A percentile compares a stretch with the other conserved stretches of the same genome.
phyloP scores from a whole-genome alignment of 164 flowering plant genomes.

The Sedum album region DNA sequence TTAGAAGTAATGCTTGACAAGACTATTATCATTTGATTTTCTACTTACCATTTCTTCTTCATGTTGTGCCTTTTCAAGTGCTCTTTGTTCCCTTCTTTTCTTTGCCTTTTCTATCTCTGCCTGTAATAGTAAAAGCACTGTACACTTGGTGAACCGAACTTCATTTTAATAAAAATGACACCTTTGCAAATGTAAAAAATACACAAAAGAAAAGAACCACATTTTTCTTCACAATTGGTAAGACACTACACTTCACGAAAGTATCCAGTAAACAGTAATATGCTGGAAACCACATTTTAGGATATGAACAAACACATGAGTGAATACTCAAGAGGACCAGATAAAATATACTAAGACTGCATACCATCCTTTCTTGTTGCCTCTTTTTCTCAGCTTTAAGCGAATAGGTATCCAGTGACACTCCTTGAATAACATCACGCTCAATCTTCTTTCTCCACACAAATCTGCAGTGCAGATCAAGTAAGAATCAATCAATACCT shows the following conservation, averaged over 20 bases:
- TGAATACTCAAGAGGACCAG: not conserved
- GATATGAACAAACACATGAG: not conserved
- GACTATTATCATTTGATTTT: not conserved
- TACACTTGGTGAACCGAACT: slow-evolving; percentile 11
- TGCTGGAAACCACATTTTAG: not conserved
- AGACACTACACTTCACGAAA: not conserved
- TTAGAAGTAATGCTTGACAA: not conserved
- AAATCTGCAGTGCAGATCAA: slow-evolving; percentile 42
- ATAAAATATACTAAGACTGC: not conserved
- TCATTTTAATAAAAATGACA: not conserved
- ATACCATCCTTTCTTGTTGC: slow-evolving; percentile 82
- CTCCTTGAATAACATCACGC: slow-evolving; percentile 68
- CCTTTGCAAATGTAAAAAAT: no score
- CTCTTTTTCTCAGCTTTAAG: slow-evolving; percentile 66
- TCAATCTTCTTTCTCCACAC: slow-evolving; percentile 99
- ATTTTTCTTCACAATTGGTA: not conserved
- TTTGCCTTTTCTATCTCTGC: slow-evolving; percentile 35
- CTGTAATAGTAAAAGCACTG: slow-evolving; percentile 81
- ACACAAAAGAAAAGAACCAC: not conserved
- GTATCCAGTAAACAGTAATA: not conserved
- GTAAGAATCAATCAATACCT: not conserved
- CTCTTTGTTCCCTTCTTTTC: slow-evolving; percentile 93
- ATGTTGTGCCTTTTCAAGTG: slow-evolving; percentile 82
- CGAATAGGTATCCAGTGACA: slow-evolving; percentile 55
- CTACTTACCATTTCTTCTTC: slow-evolving; percentile 91